Evolutionary conservation across 345 rosid genomes (phyloP).

Genomic region (Salix koriyanagi): DNA sequence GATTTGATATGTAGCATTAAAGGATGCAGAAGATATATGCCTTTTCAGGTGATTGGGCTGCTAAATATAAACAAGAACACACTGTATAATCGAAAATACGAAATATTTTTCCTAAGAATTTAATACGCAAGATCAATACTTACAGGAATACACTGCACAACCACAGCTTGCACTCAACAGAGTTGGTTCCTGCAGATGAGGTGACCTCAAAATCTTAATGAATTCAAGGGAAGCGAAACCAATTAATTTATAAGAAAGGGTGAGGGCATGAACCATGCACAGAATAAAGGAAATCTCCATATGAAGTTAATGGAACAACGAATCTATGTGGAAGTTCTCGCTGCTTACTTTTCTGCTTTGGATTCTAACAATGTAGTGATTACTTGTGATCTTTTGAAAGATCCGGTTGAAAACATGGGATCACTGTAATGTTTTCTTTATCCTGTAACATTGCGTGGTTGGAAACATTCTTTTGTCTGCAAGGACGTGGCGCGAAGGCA

Average conservation of each 20-base stretch:
- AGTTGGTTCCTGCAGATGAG: background rate
- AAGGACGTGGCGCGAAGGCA: too few species aligned
- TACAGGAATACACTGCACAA: background rate
- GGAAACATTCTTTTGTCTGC: too few species aligned
- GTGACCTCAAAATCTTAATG: background rate
- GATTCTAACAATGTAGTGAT: background rate
- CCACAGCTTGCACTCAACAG: background rate
- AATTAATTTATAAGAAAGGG: background rate
- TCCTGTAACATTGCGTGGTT: background rate
- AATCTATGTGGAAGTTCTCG: background rate
- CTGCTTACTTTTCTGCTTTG: background rate
- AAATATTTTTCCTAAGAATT: background rate
- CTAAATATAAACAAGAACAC: too few species aligned
- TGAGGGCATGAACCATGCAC: background rate
- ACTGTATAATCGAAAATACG: background rate
- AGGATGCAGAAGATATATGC: background rate
- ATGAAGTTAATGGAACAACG: background rate
- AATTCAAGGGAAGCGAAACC: background rate
- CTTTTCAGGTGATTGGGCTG: background rate
- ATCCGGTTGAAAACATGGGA: background rate
- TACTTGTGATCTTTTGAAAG: background rate
- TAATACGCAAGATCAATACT: background rate
- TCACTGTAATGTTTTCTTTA: background rate
- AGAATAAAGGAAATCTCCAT: background rate
- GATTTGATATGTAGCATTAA: too few species aligned